Base-by-base conservation (phyloP, 495 filamentous ascomycete genomes). In the Evernia prunastri region DNA sequence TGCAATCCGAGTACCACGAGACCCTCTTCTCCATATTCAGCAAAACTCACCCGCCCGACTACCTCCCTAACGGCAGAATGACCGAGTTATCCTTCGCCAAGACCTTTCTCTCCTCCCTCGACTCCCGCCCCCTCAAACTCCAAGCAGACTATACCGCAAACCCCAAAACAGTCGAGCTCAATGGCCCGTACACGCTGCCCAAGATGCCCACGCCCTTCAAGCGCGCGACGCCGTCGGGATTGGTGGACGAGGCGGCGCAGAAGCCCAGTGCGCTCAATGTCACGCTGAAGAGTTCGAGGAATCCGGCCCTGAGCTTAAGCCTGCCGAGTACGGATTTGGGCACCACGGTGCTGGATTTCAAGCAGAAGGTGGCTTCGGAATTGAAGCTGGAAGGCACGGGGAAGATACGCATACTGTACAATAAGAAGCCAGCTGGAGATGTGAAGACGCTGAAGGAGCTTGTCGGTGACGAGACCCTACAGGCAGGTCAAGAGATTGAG, bases 71-170 rank as follows among this genome's bases (percentile, higher is more conserved):
- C 42, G 62, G 58, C 70, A 82, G 54, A 47, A 95, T 95, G 90
- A 83, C 90, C n/a, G 92, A 97, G 81, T 69, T 92, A 56, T 73
- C 82, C 59, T 98, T 96, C 74, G 84, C 90, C 64, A 92, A 89
- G 74, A 78, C 84, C 56, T 96, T 93, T 77, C 87, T 98, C 67
- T 78, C 87, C 25, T 79, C 82, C 25, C 83, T 97, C 58, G 90
- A 93, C 77, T 80, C 84, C 40, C 84, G 86, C 63, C 88, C 89
- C 12, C 73, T 86, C 69, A 93, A 91, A 76, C 81, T 96, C 58
- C 81, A 85, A 15, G 76, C 87, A 65, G 91, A 96, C 75, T 86
- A 96, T 84, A 85, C 93, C 77, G 86, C 89, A 73, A 89, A 96
- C 71, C 84, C 89, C 39, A 86, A 85, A 69, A 84, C 79, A 63